Evolutionary conservation across 257 asterid species (phyloP).

Genomic region (Capsicum pubescens): DNA sequence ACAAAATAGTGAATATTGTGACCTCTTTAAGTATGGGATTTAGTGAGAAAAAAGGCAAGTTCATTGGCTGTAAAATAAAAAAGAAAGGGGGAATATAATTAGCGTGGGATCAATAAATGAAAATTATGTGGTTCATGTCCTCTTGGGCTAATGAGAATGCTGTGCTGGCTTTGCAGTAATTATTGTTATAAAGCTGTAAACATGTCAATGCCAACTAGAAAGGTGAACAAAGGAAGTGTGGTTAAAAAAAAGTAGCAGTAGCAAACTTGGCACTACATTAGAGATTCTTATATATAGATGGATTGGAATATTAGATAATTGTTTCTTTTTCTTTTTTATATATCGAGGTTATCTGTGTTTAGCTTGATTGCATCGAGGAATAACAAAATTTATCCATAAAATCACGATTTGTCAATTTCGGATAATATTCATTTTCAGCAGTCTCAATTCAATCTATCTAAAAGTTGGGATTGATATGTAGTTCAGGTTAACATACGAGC

Average conservation of each 20-base stretch:
- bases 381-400: background rate
- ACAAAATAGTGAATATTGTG: conserved; percentile 28
- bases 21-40: conserved; percentile 11
- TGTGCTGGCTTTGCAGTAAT: conserved; percentile 44
- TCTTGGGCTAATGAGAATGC: conserved; percentile 35
- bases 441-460: background rate
- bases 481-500: too few relatives aligned
- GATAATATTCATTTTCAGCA: too few relatives aligned
- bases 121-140: conserved; percentile 51
- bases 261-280: conserved; percentile 33
- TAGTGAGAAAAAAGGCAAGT: conserved; percentile 12
- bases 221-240: background rate
- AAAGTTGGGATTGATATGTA: background rate
- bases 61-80: conserved; percentile 32
- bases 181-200: conserved; percentile 42
- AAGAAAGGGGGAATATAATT: background rate
- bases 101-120: conserved; percentile 35
- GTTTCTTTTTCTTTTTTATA: background rate
- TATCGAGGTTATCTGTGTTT: background rate
- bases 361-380: background rate
- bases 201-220: conserved; percentile 46
- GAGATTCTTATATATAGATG: conserved; percentile 29
- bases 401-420: background rate
- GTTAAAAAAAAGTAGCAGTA: conserved; percentile 28
- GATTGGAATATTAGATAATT: conserved; percentile 1